Percentiles rank a stretch among this genome's conserved stretches.
Conservation (phyloP, 768 basidiomycete species). For the Suillus decipiens region DNA sequence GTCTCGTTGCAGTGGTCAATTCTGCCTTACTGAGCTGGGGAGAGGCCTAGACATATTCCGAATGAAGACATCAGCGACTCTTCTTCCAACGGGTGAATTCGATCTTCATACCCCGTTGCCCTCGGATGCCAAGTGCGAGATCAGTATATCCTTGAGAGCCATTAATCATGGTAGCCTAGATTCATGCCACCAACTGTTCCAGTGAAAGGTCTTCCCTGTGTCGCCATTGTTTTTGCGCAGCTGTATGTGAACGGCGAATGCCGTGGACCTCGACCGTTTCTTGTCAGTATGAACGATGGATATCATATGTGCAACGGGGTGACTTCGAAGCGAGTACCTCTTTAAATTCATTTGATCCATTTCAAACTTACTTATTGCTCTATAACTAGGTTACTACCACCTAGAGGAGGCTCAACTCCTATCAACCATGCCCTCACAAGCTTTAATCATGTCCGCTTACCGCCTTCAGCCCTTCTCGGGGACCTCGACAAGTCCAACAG, state of each 20-base stretch:
- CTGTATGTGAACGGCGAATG: conserved; percentile 37
- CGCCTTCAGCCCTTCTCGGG: conserved; percentile 34
- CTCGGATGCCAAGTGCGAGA: conserved; percentile 39
- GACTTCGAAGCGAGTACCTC: conserved; percentile 24
- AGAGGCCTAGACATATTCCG: conserved; percentile 48
- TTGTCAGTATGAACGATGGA: conserved; percentile 43
- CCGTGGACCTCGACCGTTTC: conserved; percentile 40
- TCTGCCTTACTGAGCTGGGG: conserved; percentile 45
- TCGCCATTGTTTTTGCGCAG: conserved; percentile 44
- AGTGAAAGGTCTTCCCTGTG: conserved; percentile 30
- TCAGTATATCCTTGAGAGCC: background rate
- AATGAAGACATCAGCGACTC: conserved; percentile 45
- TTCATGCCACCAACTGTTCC: conserved; percentile 49
- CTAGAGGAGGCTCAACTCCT: conserved; percentile 32
- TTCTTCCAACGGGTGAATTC: conserved; percentile 39
- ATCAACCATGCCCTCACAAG: conserved; percentile 38
- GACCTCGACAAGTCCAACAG: conserved; percentile 21
- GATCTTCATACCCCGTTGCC: conserved; percentile 38
- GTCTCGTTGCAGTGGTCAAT: conserved; percentile 38
- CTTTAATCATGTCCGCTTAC: conserved; percentile 38
- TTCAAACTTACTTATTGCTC: background rate
- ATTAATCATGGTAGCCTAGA: conserved; percentile 21
- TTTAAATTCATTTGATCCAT: background rate
- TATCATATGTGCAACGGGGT: conserved; percentile 37
- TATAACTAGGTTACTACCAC: conserved; percentile 20